Conservation (phyloP, 805 yeast species). For the Kodamaea kakaduensis region DNA sequence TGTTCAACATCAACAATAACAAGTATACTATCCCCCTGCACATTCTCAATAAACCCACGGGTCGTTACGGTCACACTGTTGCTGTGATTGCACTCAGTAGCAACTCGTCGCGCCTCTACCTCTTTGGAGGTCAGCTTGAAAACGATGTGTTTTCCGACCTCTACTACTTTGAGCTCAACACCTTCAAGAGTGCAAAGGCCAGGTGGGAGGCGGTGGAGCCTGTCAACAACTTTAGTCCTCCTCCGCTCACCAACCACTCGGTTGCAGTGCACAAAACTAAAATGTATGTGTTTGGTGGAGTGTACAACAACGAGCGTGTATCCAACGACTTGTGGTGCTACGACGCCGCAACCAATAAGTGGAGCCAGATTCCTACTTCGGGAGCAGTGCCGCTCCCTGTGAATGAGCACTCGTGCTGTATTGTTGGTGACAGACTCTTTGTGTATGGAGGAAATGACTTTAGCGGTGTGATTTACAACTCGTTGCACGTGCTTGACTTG, state of each 20-base stretch:
- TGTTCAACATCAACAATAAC: slow-evolving; percentile 58
- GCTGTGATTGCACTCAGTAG: slow-evolving; percentile 57
- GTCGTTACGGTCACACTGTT: slow-evolving; percentile 92
- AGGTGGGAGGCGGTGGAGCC: slow-evolving; percentile 76
- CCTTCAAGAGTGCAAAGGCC: slow-evolving; percentile 78
- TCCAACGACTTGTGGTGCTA: slow-evolving; percentile 76
- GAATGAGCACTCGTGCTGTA: slow-evolving; percentile 85
- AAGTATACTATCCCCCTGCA: slow-evolving; percentile 44
- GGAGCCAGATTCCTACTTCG: slow-evolving; percentile 69
- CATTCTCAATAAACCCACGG: slow-evolving; percentile 64
- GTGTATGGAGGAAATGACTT: slow-evolving; percentile 86
- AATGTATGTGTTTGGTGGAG: slow-evolving; percentile 88
- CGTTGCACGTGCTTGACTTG: slow-evolving; percentile 73
- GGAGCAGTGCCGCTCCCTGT: slow-evolving; percentile 80
- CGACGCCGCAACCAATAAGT: slow-evolving; percentile 62
- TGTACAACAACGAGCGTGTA: slow-evolving; percentile 61
- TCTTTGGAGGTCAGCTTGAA: slow-evolving; percentile 92
- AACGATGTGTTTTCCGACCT: slow-evolving; percentile 83
- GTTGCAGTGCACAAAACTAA: slow-evolving; percentile 77
- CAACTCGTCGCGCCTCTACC: slow-evolving; percentile 54
- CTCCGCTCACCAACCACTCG: slow-evolving; percentile 87
- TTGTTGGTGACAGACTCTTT: slow-evolving; percentile 74
- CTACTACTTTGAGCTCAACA: slow-evolving; percentile 79
- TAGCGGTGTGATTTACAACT: slow-evolving; percentile 62
- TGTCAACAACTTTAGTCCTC: slow-evolving; percentile 49